Percentiles rank a stretch among this genome's conserved stretches.
These are phyloP conservation scores for Globisporangium spiculum DNA, from an alignment of 352 stramenopile genomes.

Conservation along the genomic window DNA sequence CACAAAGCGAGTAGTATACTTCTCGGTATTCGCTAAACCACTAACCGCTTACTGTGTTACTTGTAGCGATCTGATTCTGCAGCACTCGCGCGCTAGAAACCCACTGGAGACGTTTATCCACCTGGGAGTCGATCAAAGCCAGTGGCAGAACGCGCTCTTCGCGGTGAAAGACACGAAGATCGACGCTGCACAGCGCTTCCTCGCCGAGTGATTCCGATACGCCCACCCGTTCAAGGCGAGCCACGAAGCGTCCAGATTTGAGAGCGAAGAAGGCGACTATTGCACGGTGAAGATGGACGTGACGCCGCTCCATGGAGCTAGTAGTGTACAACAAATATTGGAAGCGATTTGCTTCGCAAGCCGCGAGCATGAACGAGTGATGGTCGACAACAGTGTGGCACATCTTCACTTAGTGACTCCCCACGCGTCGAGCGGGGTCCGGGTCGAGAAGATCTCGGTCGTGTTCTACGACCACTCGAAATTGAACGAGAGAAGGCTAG, in stretches of 20 bases:
- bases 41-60: background rate
- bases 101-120: constrained; percentile 44
- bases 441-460: too few relatives aligned
- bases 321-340: constrained; percentile 32
- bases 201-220: constrained; percentile 24
- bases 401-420: too few relatives aligned
- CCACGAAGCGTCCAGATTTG: constrained; percentile 30
- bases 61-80: background rate
- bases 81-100: constrained; percentile 17
- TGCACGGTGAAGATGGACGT: constrained; percentile 37
- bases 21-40: background rate
- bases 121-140: constrained; percentile 31
- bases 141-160: constrained; percentile 26
- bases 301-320: constrained; percentile 29
- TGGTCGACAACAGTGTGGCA: too few relatives aligned
- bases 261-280: constrained; percentile 26
- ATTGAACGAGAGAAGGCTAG: too few relatives aligned
- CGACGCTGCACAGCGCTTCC: constrained; percentile 27
- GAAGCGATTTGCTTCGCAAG: too few relatives aligned
- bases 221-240: constrained; percentile 32
- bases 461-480: too few relatives aligned
- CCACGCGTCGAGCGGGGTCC: too few relatives aligned
- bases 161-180: constrained; percentile 31
- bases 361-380: too few relatives aligned
- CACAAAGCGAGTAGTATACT: background rate